phyloP scores from a whole-genome alignment of 2,329 filamentous ascomycete species.

The Arthrinium phaeospermum region DNA sequence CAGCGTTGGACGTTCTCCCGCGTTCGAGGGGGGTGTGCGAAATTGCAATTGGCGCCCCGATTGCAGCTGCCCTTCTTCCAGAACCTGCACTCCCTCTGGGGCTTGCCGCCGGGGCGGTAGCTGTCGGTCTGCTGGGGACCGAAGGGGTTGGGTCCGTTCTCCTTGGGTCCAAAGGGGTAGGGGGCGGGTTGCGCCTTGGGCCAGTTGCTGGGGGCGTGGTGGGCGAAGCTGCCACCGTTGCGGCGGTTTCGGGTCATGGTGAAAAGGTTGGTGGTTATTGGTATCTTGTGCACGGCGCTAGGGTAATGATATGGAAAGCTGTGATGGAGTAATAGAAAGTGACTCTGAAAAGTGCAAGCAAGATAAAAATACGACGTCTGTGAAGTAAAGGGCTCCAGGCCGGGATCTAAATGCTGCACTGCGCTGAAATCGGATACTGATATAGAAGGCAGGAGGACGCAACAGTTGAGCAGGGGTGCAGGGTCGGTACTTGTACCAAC shows the following conservation, averaged over 20 bases:
- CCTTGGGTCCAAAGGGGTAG: too few relatives aligned
- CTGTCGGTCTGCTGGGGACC: background rate
- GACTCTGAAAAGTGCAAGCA: background rate
- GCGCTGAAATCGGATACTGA: background rate
- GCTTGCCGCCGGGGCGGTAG: background rate
- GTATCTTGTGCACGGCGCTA: too few relatives aligned
- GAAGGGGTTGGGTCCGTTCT: too few relatives aligned
- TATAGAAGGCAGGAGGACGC: background rate
- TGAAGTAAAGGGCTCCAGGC: background rate
- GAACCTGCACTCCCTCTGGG: background rate
- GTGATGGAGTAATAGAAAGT: background rate
- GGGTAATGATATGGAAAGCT: too few relatives aligned
- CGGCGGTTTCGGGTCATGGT: background rate
- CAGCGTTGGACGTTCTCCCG: background rate
- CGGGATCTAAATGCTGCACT: background rate
- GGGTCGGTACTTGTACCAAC: background rate
- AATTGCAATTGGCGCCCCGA: background rate
- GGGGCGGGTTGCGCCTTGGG: too few relatives aligned
- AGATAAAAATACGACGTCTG: background rate
- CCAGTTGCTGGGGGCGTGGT: too few relatives aligned
- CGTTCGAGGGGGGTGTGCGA: background rate
- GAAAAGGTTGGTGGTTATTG: background rate
- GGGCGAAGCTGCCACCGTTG: background rate
- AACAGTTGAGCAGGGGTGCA: background rate
- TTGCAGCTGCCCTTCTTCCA: background rate